Conservation (phyloP, 306 rosid genomes). For the Medicago lupulina region DNA sequence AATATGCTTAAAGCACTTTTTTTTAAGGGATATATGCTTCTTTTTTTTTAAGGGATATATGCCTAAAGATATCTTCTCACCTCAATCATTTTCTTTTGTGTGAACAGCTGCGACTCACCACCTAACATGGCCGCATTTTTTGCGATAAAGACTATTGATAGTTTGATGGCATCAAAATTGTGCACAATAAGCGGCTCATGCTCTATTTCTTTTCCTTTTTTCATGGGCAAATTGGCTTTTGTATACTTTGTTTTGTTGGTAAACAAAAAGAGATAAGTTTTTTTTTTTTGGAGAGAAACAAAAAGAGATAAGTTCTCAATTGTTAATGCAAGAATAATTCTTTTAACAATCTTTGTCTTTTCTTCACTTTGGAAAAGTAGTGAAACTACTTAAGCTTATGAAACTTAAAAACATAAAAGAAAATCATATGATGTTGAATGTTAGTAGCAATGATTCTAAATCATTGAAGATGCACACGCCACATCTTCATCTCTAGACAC, state of each 20-base stretch:
- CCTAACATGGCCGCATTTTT: constrained; percentile 28
- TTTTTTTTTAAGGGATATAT: too few species aligned
- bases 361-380: not conserved
- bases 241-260: not conserved
- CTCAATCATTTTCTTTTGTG: not conserved
- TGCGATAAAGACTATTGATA: constrained; percentile 1
- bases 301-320: not conserved
- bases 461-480: too few species aligned
- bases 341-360: not conserved
- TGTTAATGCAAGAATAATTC: not conserved
- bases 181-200: constrained; percentile 10
- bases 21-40: too few species aligned
- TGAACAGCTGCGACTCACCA: not conserved
- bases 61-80: too few species aligned
- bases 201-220: not conserved
- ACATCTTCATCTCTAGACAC: too few species aligned
- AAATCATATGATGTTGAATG: not conserved
- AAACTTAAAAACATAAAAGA: not conserved
- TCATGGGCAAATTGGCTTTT: constrained; percentile 17
- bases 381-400: not conserved
- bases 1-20: too few species aligned
- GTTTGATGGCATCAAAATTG: constrained; percentile 28
- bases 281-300: too few species aligned
- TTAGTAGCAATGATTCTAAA: too few species aligned
- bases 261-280: not conserved